Percentiles rank a stretch among this genome's conserved stretches.
phyloP scores from a whole-genome alignment of 1,284 basidiomycete species.

The Fomitopsis betulina region DNA sequence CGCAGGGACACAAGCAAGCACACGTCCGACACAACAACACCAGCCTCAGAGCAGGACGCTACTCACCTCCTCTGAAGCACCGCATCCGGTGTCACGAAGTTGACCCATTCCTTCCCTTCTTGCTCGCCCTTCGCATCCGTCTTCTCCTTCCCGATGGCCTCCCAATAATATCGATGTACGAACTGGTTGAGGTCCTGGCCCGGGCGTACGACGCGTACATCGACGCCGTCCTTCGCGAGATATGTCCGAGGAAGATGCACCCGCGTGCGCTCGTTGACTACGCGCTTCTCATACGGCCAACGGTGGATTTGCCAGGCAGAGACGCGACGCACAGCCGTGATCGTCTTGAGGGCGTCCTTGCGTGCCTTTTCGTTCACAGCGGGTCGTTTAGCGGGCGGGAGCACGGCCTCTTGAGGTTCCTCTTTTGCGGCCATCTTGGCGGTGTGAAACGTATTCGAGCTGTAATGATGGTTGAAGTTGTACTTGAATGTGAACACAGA shows the following conservation, averaged over 20 bases:
- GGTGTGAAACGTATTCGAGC: neutral
- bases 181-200: constrained; percentile 37
- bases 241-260: constrained; percentile 38
- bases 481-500: neutral
- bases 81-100: constrained; percentile 35
- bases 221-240: constrained; percentile 31
- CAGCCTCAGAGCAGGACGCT: neutral
- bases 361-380: constrained; percentile 10
- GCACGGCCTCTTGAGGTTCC: constrained; percentile 15
- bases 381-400: constrained; percentile 8
- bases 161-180: constrained; percentile 33
- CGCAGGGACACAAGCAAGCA: neutral
- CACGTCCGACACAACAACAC: constrained; percentile 4
- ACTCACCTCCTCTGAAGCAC: constrained; percentile 30
- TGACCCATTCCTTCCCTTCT: constrained; percentile 21
- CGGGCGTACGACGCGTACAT: constrained; percentile 27
- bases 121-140: neutral
- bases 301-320: constrained; percentile 32
- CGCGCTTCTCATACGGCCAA: constrained; percentile 30
- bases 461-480: neutral
- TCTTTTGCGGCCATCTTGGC: constrained; percentile 8
- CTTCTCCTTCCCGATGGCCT: constrained; percentile 16
- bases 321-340: constrained; percentile 25
- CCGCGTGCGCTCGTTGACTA: constrained; percentile 21
- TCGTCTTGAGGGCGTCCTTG: constrained; percentile 20